Percentiles rank a stretch among this genome's conserved stretches.
Conservation (phyloP, 768 basidiomycete genomes). For the Clathrus columnatus region DNA sequence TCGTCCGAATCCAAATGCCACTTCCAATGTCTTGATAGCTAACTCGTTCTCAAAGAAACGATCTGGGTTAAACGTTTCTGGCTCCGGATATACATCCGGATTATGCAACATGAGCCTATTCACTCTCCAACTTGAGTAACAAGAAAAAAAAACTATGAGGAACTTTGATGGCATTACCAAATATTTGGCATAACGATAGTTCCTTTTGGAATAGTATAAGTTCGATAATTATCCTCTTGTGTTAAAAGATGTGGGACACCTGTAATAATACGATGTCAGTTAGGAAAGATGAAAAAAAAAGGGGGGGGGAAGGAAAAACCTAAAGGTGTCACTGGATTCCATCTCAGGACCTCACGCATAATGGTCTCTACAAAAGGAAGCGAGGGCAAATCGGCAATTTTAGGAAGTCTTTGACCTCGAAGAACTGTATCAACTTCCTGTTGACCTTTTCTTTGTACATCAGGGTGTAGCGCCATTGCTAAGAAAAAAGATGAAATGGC, state of each 20-base stretch:
- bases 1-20: conserved; percentile 4
- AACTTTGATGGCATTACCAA: too few species aligned
- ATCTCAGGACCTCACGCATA: neutral
- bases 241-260: neutral
- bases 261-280: too few species aligned
- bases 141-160: too few species aligned
- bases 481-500: conserved; percentile 3
- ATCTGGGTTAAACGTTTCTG: conserved; percentile 15
- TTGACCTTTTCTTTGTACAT: conserved; percentile 9
- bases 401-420: conserved; percentile 5
- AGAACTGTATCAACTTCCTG: conserved; percentile 8
- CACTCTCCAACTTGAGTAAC: too few species aligned
- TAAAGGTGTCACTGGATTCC: neutral
- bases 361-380: conserved; percentile 1
- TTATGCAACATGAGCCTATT: conserved; percentile 16
- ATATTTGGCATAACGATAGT: conserved; percentile 14
- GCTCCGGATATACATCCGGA: conserved; percentile 16
- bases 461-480: conserved; percentile 12
- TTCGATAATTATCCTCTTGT: conserved; percentile 14
- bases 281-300: too few species aligned
- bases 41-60: conserved; percentile 10
- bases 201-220: conserved; percentile 13
- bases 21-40: neutral
- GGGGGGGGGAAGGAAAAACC: neutral
- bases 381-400: neutral